phyloP scores from a whole-genome alignment of 352 stramenopile species.

The Pythium graminicola region DNA sequence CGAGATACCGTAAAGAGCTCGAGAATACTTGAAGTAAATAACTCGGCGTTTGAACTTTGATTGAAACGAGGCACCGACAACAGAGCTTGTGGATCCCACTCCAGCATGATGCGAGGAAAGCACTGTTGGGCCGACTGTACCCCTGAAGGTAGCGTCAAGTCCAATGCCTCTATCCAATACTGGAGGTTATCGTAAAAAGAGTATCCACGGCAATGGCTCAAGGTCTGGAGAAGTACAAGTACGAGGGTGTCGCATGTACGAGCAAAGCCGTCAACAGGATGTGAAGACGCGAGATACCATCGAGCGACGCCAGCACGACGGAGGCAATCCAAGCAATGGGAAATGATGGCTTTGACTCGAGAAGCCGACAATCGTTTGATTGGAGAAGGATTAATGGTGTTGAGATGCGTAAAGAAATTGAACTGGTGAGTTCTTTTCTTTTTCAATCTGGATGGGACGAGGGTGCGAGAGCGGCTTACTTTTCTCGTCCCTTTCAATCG shows the following conservation, averaged over 20 bases:
- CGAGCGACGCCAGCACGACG: background rate
- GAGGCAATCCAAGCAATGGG: background rate
- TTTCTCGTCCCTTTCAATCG: too few species aligned
- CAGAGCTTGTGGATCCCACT: background rate
- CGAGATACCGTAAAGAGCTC: background rate
- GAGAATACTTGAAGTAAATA: background rate
- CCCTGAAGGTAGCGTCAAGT: too few species aligned
- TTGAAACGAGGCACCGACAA: background rate
- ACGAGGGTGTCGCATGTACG: conserved; percentile 1
- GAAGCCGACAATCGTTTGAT: background rate
- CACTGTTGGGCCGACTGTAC: background rate
- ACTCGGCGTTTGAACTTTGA: background rate
- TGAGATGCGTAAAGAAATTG: too few species aligned
- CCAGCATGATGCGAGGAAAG: background rate
- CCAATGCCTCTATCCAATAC: background rate
- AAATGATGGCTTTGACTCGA: background rate
- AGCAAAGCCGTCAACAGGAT: background rate
- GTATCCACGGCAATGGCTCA: conserved; percentile 1
- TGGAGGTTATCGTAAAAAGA: background rate
- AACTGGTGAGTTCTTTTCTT: too few species aligned
- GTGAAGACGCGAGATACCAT: background rate
- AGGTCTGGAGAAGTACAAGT: background rate
- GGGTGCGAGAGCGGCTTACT: too few species aligned
- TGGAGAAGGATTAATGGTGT: too few species aligned
- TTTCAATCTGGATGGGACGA: too few species aligned